Conservation (phyloP, 2,329 filamentous ascomycete genomes). For the Dothistroma pini region DNA sequence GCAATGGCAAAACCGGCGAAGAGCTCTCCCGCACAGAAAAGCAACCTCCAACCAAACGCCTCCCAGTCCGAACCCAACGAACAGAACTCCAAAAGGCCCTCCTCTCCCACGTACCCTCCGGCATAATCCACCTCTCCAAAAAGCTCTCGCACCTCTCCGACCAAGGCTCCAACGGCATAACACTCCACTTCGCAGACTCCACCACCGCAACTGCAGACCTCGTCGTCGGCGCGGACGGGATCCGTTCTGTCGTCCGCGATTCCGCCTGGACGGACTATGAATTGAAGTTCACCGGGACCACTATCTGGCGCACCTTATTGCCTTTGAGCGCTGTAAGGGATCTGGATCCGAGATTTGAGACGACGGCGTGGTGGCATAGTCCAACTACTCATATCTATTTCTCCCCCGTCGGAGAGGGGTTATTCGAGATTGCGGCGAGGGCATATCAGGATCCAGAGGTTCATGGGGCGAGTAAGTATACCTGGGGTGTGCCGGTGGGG, state of each 20-base stretch:
- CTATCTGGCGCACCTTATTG: constrained; percentile 47
- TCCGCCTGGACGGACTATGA: constrained; percentile 42
- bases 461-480: constrained; percentile 26
- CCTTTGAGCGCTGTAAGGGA: constrained; percentile 32
- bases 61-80: constrained; percentile 19
- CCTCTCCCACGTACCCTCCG: constrained; percentile 44
- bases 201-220: constrained; percentile 7
- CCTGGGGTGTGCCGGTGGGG: constrained; percentile 39
- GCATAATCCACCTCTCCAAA: constrained; percentile 45
- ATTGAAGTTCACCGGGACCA: constrained; percentile 49
- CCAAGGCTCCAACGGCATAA: constrained; percentile 36
- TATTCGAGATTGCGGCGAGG: constrained; percentile 20
- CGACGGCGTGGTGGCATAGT: constrained; percentile 46
- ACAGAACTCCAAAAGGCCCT: constrained; percentile 49
- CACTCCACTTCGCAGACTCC: constrained; percentile 47
- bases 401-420: constrained; percentile 38
- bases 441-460: constrained; percentile 16
- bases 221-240: constrained; percentile 51
- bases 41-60: not conserved
- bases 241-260: constrained; percentile 48
- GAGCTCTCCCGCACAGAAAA: constrained; percentile 13
- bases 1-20: constrained; percentile 19
- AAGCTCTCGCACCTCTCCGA: constrained; percentile 43
- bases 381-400: constrained; percentile 43
- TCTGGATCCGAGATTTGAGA: constrained; percentile 34